phyloP scores from a whole-genome alignment of 768 basidiomycete genomes.

The Mrakia hoshinonis region DNA sequence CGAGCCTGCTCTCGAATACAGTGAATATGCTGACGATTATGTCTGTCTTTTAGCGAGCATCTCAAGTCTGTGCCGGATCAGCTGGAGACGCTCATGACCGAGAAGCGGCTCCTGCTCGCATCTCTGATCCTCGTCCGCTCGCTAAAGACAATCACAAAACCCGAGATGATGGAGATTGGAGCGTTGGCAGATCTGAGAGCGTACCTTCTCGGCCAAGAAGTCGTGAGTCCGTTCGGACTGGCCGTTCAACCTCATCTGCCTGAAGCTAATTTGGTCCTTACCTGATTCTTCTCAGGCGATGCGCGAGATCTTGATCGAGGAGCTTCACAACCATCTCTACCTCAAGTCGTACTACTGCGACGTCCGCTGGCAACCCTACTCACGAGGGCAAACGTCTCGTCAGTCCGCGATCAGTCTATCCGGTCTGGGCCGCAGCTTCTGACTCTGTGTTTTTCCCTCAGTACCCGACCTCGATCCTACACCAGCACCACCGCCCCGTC shows the following conservation, averaged over 20 bases:
- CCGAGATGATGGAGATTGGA: slow-evolving; percentile 92
- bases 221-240: slow-evolving; percentile 47
- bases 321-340: slow-evolving; percentile 93
- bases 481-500: neutral
- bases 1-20: neutral
- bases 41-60: slow-evolving; percentile 55
- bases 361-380: slow-evolving; percentile 76
- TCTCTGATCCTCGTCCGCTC: slow-evolving; percentile 76
- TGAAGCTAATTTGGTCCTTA: too few relatives aligned
- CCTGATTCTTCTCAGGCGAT: slow-evolving; percentile 53
- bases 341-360: slow-evolving; percentile 96
- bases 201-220: slow-evolving; percentile 79
- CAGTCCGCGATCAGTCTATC: slow-evolving; percentile 37
- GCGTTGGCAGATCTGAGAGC: slow-evolving; percentile 77
- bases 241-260: neutral
- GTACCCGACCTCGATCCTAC: neutral
- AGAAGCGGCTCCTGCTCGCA: slow-evolving; percentile 84
- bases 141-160: slow-evolving; percentile 79
- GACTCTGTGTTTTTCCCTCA: neutral
- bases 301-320: slow-evolving; percentile 85
- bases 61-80: slow-evolving; percentile 83
- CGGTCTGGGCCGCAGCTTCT: neutral
- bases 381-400: slow-evolving; percentile 69
- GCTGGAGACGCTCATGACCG: slow-evolving; percentile 87
- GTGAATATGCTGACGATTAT: neutral